Evolutionary conservation across 176 grass and related monocot species (phyloP).

Genomic region (Calamus simplicifolius): DNA sequence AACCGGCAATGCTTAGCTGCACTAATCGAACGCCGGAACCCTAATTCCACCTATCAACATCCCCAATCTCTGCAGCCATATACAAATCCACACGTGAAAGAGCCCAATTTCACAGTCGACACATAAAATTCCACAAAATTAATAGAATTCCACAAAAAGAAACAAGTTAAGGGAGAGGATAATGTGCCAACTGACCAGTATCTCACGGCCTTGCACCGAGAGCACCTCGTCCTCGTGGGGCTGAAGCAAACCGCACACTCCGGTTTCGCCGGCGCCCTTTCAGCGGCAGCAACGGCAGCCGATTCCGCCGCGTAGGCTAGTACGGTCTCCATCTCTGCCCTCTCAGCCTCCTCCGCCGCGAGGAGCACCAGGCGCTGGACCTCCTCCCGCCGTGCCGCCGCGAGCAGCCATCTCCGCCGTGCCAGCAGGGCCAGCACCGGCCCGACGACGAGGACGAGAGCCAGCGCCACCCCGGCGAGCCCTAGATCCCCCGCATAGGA

Average conservation of each 20-base stretch:
- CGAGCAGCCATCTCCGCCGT: constrained; percentile 25
- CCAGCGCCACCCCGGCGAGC: constrained; percentile 9
- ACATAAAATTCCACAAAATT: background rate
- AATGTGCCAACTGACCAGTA: constrained; percentile 51
- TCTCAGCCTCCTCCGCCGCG: constrained; percentile 42
- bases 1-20: too few relatives aligned
- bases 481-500: background rate
- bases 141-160: constrained; percentile 15
- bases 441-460: constrained; percentile 19
- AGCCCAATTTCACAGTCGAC: background rate
- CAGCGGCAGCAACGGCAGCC: background rate
- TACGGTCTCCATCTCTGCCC: constrained; percentile 34
- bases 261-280: constrained; percentile 18
- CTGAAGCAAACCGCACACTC: constrained; percentile 51
- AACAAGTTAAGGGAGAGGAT: constrained; percentile 9
- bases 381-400: constrained; percentile 44
- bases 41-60: too few relatives aligned
- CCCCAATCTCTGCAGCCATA: too few relatives aligned
- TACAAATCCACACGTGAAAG: background rate
- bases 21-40: too few relatives aligned
- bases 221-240: constrained; percentile 48
- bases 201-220: constrained; percentile 72
- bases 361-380: constrained; percentile 40
- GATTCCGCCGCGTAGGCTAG: background rate
- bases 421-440: constrained; percentile 20